Evolutionary conservation across 2,329 filamentous ascomycete species (phyloP).

Genomic region (Cordyceps cicadae): DNA sequence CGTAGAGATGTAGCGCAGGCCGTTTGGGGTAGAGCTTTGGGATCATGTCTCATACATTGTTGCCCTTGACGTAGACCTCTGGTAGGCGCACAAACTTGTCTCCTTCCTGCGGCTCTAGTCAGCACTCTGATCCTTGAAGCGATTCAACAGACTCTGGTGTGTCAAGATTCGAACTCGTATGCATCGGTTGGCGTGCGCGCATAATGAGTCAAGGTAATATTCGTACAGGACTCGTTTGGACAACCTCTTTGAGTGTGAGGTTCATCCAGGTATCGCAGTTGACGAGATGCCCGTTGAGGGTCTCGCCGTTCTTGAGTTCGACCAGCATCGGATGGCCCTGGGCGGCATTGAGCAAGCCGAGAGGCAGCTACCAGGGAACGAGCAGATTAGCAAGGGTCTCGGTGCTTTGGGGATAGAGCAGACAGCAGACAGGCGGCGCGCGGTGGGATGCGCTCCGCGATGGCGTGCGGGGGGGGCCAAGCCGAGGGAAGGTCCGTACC

Average conservation of each 20-base stretch:
- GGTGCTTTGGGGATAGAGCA: background rate
- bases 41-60: conserved; percentile 67
- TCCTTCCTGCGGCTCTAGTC: conserved; percentile 53
- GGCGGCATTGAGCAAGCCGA: conserved; percentile 85
- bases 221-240: conserved; percentile 78
- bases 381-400: conserved; percentile 18
- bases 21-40: background rate
- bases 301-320: conserved; percentile 95
- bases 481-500: background rate
- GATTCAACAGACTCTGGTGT: background rate
- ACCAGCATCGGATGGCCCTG: conserved; percentile 98
- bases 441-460: background rate
- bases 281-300: conserved; percentile 89
- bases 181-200: background rate
- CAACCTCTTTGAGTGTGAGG: conserved; percentile 90
- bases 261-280: conserved; percentile 99
- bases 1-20: too few relatives aligned
- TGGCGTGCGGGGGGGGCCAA: background rate
- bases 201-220: background rate
- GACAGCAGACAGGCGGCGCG: background rate
- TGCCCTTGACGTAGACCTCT: conserved; percentile 93
- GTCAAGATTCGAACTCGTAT: background rate
- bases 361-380: conserved; percentile 44
- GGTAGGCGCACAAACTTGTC: conserved; percentile 88
- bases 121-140: background rate